Percentiles rank a stretch among this genome's conserved stretches.
These are phyloP conservation scores for Panellus pusillus DNA, from an alignment of 768 basidiomycete genomes.

Conservation along the genomic window DNA sequence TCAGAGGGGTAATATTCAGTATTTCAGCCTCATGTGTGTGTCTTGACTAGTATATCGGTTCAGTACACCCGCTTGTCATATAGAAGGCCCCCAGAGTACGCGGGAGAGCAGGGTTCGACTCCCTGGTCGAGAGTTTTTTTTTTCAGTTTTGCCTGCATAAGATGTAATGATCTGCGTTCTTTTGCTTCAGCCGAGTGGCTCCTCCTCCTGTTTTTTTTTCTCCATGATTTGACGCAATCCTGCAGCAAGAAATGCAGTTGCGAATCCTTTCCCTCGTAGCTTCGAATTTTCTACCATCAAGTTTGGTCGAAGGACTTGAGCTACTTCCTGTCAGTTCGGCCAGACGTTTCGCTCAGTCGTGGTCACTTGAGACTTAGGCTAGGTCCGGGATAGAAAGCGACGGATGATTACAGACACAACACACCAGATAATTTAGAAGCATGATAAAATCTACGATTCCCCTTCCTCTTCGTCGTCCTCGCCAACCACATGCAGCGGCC, in stretches of 20 bases:
- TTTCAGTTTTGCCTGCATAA: neutral
- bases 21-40: neutral
- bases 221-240: no score
- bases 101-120: slow-evolving; percentile 4
- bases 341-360: no score
- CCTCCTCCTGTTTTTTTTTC: no score
- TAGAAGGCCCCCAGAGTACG: neutral
- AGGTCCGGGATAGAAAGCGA: neutral
- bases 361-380: neutral
- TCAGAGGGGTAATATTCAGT: no score
- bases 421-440: neutral
- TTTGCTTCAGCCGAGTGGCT: no score
- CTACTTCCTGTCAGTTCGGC: no score
- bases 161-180: no score
- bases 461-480: slow-evolving; percentile 32
- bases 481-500: slow-evolving; percentile 29
- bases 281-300: no score
- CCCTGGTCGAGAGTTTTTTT: slow-evolving; percentile 2
- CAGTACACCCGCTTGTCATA: slow-evolving; percentile 1
- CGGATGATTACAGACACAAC: neutral
- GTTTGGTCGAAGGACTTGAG: no score
- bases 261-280: no score
- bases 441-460: slow-evolving; percentile 13
- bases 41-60: slow-evolving; percentile 3
- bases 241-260: no score